These are phyloP conservation scores for Annulohypoxylon stygium DNA, from an alignment of 495 filamentous ascomycete species.

Conservation along the genomic window DNA sequence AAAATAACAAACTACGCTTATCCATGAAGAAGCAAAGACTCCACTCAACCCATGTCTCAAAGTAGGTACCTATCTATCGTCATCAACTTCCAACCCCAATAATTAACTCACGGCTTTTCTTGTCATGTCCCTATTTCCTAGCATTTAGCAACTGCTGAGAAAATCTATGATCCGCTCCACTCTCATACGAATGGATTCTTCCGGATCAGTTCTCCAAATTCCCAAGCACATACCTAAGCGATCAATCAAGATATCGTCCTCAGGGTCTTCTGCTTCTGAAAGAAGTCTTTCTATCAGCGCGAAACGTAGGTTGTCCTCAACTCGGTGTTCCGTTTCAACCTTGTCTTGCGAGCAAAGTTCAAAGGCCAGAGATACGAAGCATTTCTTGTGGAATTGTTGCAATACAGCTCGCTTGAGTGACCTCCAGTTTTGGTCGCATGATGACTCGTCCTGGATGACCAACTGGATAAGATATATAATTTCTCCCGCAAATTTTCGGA, in stretches of 20 bases:
- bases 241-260: too few relatives aligned
- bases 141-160: too few relatives aligned
- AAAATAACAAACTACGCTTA: background rate
- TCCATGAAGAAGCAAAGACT: too few relatives aligned
- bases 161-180: background rate
- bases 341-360: constrained; percentile 7
- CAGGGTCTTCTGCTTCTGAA: background rate
- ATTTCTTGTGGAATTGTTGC: background rate
- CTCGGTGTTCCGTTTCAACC: background rate
- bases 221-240: background rate
- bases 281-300: constrained; percentile 28
- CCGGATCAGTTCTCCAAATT: background rate
- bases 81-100: background rate
- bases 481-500: background rate
- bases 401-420: constrained; percentile 13
- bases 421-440: constrained; percentile 8
- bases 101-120: background rate
- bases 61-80: background rate
- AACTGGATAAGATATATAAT: background rate
- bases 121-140: background rate
- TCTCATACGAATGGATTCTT: background rate
- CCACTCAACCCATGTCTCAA: background rate
- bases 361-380: background rate
- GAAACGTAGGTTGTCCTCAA: constrained; percentile 17
- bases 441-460: background rate